phyloP scores from a whole-genome alignment of 83 land plant genomes.

The Picea mariana region DNA sequence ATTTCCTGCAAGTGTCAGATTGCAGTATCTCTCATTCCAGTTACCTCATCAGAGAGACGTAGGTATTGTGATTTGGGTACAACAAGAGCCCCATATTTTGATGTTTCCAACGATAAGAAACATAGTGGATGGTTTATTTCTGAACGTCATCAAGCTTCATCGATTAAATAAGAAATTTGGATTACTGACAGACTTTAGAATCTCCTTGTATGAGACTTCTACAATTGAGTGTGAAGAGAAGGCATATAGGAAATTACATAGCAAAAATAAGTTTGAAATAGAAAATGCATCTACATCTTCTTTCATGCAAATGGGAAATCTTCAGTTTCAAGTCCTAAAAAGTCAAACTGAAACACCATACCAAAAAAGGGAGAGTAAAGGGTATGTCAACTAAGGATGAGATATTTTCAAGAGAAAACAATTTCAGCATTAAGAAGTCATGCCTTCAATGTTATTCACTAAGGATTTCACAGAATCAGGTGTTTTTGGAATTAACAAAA shows the following conservation, averaged over 20 bases:
- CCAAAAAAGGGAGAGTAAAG: slow-evolving; percentile 4
- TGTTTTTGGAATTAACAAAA: slow-evolving; percentile 2
- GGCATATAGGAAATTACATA: not conserved
- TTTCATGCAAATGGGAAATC: too few species aligned
- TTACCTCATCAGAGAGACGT: not conserved
- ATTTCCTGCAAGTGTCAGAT: not conserved
- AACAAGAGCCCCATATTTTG: not conserved
- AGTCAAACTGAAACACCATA: slow-evolving; percentile 3
- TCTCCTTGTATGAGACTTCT: not conserved
- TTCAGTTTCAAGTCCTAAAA: not conserved
- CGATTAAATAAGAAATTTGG: not conserved
- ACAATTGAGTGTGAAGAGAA: not conserved
- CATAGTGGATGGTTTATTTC: not conserved
- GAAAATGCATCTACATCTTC: too few species aligned
- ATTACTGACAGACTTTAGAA: not conserved
- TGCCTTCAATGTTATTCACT: slow-evolving; percentile 8
- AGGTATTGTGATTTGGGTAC: not conserved
- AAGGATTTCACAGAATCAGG: not conserved
- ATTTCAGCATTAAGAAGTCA: slow-evolving; percentile 23
- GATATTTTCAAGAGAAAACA: slow-evolving; percentile 19
- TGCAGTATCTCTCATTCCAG: not conserved
- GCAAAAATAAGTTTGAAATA: too few species aligned
- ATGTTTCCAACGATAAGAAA: not conserved
- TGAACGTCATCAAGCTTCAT: not conserved
- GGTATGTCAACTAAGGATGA: not conserved